These are phyloP conservation scores for Boletus vinaceobasis DNA, from an alignment of 768 basidiomycete species.

Conservation along the genomic window DNA sequence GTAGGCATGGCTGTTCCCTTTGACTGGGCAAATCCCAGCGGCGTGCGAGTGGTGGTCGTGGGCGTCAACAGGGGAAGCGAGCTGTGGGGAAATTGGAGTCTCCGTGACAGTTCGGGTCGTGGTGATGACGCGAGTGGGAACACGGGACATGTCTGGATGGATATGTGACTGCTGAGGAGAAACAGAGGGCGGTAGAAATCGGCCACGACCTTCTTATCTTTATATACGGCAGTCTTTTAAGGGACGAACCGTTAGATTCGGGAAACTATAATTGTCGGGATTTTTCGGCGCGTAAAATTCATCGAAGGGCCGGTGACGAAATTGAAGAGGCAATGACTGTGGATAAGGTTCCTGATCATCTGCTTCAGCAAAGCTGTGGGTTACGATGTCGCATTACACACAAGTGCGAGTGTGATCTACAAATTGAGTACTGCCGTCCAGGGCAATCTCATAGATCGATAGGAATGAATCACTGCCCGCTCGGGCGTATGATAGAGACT, in stretches of 20 bases:
- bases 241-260: neutral
- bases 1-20: slow-evolving; percentile 36
- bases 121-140: neutral
- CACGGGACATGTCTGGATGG: slow-evolving; percentile 3
- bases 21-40: slow-evolving; percentile 38
- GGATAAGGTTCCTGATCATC: neutral
- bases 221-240: slow-evolving; percentile 1
- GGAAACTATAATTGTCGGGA: neutral
- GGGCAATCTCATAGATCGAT: neutral
- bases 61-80: slow-evolving; percentile 8
- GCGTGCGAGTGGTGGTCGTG: slow-evolving; percentile 24
- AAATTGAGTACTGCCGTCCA: neutral
- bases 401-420: neutral
- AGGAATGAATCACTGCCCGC: neutral
- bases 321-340: neutral
- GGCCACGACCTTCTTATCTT: neutral
- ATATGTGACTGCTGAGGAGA: neutral
- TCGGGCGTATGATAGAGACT: neutral
- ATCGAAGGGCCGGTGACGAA: neutral
- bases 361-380: neutral
- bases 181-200: neutral
- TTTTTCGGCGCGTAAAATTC: neutral
- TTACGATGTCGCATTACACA: neutral
- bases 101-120: neutral
- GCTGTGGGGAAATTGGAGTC: slow-evolving; percentile 4